Percentiles rank a stretch among this genome's conserved stretches.
phyloP scores from a whole-genome alignment of 1,139 yeast species.

The Wickerhamiella infanticola region DNA sequence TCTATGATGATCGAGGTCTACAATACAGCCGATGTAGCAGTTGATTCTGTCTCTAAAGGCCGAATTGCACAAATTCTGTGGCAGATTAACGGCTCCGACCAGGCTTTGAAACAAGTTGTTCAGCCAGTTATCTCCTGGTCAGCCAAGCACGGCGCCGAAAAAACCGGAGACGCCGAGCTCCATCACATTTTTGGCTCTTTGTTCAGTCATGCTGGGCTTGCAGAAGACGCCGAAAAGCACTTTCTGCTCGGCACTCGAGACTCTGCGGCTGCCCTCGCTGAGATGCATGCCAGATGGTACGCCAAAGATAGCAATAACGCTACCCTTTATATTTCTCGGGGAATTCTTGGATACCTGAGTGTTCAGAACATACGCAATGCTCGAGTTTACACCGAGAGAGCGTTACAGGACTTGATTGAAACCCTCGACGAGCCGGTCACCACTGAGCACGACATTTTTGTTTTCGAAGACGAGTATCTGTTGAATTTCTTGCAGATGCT shows the following conservation, averaged over 20 bases:
- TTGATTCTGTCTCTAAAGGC: slow-evolving; percentile 23
- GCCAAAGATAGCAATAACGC: slow-evolving; percentile 22
- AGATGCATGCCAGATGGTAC: slow-evolving; percentile 46
- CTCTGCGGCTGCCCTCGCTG: slow-evolving; percentile 38
- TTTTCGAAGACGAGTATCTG: slow-evolving; percentile 26
- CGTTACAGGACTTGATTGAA: not conserved
- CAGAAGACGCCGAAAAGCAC: slow-evolving; percentile 41
- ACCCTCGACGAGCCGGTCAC: slow-evolving; percentile 1
- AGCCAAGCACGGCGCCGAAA: slow-evolving; percentile 30
- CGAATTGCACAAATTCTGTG: slow-evolving; percentile 29
- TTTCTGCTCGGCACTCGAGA: slow-evolving; percentile 53
- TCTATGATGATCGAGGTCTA: slow-evolving; percentile 57
- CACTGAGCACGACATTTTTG: slow-evolving; percentile 12
- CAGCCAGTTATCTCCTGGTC: slow-evolving; percentile 45
- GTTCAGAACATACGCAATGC: slow-evolving; percentile 49
- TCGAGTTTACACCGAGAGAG: slow-evolving; percentile 27
- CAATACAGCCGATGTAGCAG: slow-evolving; percentile 33
- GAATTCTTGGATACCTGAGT: slow-evolving; percentile 54
- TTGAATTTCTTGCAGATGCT: slow-evolving; percentile 60
- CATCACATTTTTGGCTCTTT: slow-evolving; percentile 63
- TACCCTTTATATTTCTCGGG: slow-evolving; percentile 34
- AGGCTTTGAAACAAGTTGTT: slow-evolving; percentile 49
- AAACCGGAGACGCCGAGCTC: slow-evolving; percentile 60
- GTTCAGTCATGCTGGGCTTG: slow-evolving; percentile 27
- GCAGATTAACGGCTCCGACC: slow-evolving; percentile 47